Percentiles rank a stretch among this genome's conserved stretches.
These are phyloP conservation scores for Gaultheria prostrata DNA, from an alignment of 148 eudicot species.

Conservation along the genomic window DNA sequence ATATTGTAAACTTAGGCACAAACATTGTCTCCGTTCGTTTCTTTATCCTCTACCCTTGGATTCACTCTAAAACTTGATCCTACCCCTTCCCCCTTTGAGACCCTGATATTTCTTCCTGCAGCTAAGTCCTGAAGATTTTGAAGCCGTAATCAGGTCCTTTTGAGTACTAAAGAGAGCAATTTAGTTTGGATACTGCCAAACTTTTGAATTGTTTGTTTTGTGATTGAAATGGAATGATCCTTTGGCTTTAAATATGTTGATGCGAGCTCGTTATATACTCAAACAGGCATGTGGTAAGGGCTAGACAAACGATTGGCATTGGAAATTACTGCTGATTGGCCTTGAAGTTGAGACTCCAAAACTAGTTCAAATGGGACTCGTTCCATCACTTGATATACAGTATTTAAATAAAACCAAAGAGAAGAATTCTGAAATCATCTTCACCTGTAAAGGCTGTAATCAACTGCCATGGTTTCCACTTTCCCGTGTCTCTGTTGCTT, in stretches of 20 bases:
- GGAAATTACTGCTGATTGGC: constrained; percentile 55
- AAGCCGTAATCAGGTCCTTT: constrained; percentile 13
- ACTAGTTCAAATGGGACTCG: constrained; percentile 67
- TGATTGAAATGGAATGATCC: not conserved
- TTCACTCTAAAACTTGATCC: too few species aligned
- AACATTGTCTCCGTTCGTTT: too few species aligned
- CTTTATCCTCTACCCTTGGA: too few species aligned
- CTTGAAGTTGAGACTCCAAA: constrained; percentile 49
- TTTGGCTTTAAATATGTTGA: not conserved
- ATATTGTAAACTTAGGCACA: too few species aligned
- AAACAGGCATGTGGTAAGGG: constrained; percentile 76
- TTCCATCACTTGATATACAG: constrained; percentile 72
- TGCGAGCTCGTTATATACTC: not conserved
- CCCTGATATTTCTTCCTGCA: not conserved
- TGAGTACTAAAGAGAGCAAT: not conserved
- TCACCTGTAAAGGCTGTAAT: too few species aligned
- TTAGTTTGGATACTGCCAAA: not conserved
- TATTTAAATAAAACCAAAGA: constrained; percentile 71
- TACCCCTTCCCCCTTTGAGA: not conserved
- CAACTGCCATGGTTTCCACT: not conserved
- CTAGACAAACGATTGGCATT: constrained; percentile 73
- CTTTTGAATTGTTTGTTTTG: not conserved
- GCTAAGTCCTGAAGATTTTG: not conserved
- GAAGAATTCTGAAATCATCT: constrained; percentile 8
- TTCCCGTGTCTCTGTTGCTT: too few species aligned